Percentiles rank a stretch among this genome's conserved stretches.
Evolutionary conservation across 768 basidiomycete species (phyloP).

Genomic region (Leucocoprinus birnbaumii): DNA sequence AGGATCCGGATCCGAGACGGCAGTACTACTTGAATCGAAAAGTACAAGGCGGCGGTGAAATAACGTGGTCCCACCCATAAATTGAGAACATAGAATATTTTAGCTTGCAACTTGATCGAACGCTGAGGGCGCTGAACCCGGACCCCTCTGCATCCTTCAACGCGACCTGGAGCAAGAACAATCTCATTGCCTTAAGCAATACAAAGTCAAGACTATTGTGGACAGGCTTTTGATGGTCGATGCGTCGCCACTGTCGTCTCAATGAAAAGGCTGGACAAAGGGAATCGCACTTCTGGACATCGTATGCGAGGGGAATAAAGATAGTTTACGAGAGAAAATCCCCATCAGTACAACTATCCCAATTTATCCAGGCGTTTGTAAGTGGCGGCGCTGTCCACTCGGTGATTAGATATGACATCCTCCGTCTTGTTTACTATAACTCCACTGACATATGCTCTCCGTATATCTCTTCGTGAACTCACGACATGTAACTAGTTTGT

Average conservation of each 20-base stretch:
- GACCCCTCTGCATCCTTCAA: neutral
- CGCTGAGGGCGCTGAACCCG: neutral
- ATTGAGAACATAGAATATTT: neutral
- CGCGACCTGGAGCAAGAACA: neutral
- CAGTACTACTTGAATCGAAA: neutral
- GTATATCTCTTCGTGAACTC: too few relatives aligned
- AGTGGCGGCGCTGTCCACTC: neutral
- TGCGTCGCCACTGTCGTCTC: neutral
- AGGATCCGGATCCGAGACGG: neutral
- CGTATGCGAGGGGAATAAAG: neutral
- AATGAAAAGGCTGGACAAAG: neutral
- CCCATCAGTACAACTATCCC: constrained; percentile 1
- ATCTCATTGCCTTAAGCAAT: constrained; percentile 7
- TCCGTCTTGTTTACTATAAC: neutral
- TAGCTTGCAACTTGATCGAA: neutral
- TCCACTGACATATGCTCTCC: neutral
- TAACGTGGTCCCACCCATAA: neutral
- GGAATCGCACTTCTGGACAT: constrained; percentile 5
- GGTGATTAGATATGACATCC: neutral
- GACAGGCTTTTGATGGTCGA: neutral
- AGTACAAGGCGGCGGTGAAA: constrained; percentile 5
- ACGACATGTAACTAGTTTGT: too few relatives aligned
- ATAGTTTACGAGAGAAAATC: neutral
- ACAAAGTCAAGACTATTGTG: constrained; percentile 1
- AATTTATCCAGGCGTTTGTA: constrained; percentile 8